A percentile compares a stretch with the other conserved stretches of the same genome.
Evolutionary conservation across 1,139 yeast genomes (phyloP).

Genomic region (Suhomyces wounanorum): DNA sequence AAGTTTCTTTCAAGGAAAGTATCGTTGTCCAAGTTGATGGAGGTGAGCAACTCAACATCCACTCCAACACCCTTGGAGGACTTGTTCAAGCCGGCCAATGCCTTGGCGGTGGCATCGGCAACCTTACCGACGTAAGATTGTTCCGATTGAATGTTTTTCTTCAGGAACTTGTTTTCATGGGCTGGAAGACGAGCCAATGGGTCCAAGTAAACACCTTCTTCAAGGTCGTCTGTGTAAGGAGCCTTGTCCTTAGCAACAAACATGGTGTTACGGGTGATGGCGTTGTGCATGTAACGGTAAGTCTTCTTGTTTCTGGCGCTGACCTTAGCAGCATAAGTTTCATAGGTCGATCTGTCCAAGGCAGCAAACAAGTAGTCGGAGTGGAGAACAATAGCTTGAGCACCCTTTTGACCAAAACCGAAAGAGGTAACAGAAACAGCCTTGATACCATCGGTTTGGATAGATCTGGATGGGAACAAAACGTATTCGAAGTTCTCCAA

Average conservation of each 20-base stretch:
- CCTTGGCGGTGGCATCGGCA: constrained; percentile 50
- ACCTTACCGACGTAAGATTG: constrained; percentile 37
- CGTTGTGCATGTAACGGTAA: constrained; percentile 94
- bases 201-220: constrained; percentile 87
- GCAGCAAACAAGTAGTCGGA: constrained; percentile 92
- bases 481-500: constrained; percentile 85
- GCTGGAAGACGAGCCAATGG: constrained; percentile 85
- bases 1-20: constrained; percentile 92
- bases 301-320: constrained; percentile 83
- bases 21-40: constrained; percentile 80
- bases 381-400: constrained; percentile 87
- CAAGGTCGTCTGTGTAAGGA: constrained; percentile 87
- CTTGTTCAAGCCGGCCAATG: constrained; percentile 50
- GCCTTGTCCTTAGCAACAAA: constrained; percentile 92
- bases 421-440: constrained; percentile 96
- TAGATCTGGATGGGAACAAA: constrained; percentile 89
- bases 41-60: constrained; percentile 86
- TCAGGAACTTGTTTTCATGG: constrained; percentile 50
- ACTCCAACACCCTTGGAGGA: constrained; percentile 85
- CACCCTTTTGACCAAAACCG: constrained; percentile 99
- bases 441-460: constrained; percentile 95
- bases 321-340: constrained; percentile 71
- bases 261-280: constrained; percentile 87
- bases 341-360: constrained; percentile 68
- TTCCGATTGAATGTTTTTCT: constrained; percentile 40